These are phyloP conservation scores for Xylaria sp. DNA, from an alignment of 495 filamentous ascomycete species.

Conservation along the genomic window DNA sequence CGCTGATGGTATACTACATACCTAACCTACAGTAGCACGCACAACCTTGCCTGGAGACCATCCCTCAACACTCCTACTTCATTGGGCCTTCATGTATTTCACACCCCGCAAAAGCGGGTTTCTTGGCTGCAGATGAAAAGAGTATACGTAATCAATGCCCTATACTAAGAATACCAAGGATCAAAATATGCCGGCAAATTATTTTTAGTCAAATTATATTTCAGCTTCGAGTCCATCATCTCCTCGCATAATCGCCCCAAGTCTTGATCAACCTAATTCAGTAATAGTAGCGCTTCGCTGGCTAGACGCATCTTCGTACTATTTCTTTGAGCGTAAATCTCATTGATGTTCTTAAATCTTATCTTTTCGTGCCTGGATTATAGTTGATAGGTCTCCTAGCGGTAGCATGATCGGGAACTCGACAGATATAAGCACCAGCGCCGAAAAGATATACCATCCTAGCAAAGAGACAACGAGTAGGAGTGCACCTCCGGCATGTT, in stretches of 20 bases:
- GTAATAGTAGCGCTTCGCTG: neutral
- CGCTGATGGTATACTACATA: no score
- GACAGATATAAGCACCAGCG: neutral
- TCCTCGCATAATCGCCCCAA: neutral
- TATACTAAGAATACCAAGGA: neutral
- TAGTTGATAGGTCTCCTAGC: slow-evolving; percentile 4
- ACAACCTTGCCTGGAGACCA: neutral
- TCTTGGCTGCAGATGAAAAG: neutral
- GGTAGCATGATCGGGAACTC: slow-evolving; percentile 12
- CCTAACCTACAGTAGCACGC: no score
- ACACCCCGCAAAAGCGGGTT: neutral
- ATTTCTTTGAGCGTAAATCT: neutral
- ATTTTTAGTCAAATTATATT: neutral
- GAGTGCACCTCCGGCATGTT: slow-evolving; percentile 4
- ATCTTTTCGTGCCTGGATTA: slow-evolving; percentile 1
- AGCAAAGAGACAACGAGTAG: slow-evolving; percentile 2
- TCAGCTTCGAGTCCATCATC: neutral
- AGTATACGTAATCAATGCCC: neutral
- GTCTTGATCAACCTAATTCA: neutral
- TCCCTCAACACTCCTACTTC: neutral
- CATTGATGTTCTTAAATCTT: neutral
- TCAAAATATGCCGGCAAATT: neutral
- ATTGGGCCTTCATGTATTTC: neutral
- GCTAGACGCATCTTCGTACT: neutral
- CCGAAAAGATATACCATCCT: slow-evolving; percentile 14